phyloP scores from a whole-genome alignment of 768 basidiomycete species.

The Mycena belliarum region DNA sequence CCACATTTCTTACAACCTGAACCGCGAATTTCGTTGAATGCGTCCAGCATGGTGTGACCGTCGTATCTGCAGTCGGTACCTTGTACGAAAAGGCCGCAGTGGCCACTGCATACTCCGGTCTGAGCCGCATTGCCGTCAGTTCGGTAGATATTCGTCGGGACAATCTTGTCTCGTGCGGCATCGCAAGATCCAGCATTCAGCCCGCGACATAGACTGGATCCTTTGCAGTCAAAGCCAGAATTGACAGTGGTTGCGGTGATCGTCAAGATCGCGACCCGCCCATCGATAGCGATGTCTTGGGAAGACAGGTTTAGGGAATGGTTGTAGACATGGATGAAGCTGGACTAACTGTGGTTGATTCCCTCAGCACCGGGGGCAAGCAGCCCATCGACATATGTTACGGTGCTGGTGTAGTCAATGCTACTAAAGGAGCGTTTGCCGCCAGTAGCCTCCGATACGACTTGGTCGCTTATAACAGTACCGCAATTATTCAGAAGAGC shows the following conservation, averaged over 20 bases:
- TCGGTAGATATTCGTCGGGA: slow-evolving; percentile 10
- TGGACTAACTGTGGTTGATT: slow-evolving; percentile 45
- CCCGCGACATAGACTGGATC: slow-evolving; percentile 10
- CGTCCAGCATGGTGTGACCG: slow-evolving; percentile 7
- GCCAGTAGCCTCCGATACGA: slow-evolving; percentile 7
- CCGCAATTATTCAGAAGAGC: background rate
- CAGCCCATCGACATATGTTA: slow-evolving; percentile 40
- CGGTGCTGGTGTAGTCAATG: slow-evolving; percentile 24
- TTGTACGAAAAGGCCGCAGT: slow-evolving; percentile 19
- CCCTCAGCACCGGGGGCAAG: slow-evolving; percentile 39
- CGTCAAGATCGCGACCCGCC: slow-evolving; percentile 43
- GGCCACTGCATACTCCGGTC: slow-evolving; percentile 17
- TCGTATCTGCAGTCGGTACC: slow-evolving; percentile 14
- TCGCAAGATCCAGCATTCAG: slow-evolving; percentile 14
- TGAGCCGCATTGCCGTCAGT: slow-evolving; percentile 10
- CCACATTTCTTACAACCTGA: slow-evolving; percentile 10
- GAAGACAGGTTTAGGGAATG: background rate
- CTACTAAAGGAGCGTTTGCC: slow-evolving; percentile 23
- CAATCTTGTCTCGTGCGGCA: slow-evolving; percentile 12
- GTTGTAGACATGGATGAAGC: background rate
- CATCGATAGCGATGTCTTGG: slow-evolving; percentile 51
- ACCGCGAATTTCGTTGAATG: slow-evolving; percentile 9
- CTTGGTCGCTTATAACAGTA: slow-evolving; percentile 7
- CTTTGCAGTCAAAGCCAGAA: slow-evolving; percentile 18
- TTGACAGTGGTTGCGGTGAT: slow-evolving; percentile 27